Evolutionary conservation across 2,329 filamentous ascomycete species (phyloP).

Genomic region (Bipolaris sorokiniana): DNA sequence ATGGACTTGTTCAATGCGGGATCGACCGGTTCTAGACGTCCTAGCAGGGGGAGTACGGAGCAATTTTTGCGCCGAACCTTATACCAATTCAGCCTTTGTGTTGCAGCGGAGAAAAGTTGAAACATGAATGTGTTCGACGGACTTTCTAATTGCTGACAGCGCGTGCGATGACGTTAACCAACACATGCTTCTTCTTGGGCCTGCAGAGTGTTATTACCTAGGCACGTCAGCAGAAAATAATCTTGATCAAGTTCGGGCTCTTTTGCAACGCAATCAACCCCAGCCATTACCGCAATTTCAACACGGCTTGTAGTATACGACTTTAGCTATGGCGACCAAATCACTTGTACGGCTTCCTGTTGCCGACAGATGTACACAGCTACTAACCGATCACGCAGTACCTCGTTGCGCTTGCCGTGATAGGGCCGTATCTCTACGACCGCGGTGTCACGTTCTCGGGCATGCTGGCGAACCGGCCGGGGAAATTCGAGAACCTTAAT

Average conservation of each 20-base stretch:
- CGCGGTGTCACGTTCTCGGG: slow-evolving; percentile 27
- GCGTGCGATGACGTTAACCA: background rate
- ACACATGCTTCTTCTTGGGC: background rate
- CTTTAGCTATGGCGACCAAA: slow-evolving; percentile 2
- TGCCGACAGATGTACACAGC: background rate
- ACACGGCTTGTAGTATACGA: background rate
- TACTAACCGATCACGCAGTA: slow-evolving; percentile 9
- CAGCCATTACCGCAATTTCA: background rate
- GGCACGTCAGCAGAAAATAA: background rate
- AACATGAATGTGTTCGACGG: too few relatives aligned
- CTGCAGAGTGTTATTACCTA: background rate
- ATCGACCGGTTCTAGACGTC: too few relatives aligned
- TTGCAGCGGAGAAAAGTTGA: too few relatives aligned
- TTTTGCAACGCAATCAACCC: background rate
- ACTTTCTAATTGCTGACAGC: background rate
- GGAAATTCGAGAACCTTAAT: slow-evolving; percentile 26
- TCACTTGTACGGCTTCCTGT: slow-evolving; percentile 3
- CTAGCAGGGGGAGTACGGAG: too few relatives aligned
- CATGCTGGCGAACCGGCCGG: slow-evolving; percentile 32
- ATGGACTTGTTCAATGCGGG: too few relatives aligned
- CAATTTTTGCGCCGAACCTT: background rate
- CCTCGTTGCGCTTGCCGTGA: slow-evolving; percentile 20
- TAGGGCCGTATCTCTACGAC: slow-evolving; percentile 38
- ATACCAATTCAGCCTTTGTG: background rate
- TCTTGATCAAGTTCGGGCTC: background rate